Base-by-base conservation (phyloP, 768 basidiomycete genomes). In the Kwoniella newhampshirensis region DNA sequence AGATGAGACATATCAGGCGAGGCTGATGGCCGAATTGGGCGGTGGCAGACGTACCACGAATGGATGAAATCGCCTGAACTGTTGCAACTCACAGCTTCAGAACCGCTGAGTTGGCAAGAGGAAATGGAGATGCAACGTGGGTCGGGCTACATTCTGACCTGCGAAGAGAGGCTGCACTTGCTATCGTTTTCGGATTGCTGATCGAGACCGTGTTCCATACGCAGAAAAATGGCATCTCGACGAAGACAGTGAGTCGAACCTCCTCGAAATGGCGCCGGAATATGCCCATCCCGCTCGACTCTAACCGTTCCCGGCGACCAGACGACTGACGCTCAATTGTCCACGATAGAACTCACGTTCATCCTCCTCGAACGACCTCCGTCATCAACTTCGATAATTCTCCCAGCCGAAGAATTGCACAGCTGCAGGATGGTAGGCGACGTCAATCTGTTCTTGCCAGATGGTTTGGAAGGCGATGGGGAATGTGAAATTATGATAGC, bases 401-500 rank as follows among this genome's bases (percentile, higher is more conserved):
- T 74, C 8, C 18, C 30, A 0, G 55, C 49, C 26, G 70, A 46
- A 73, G 79, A 55, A 62, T 57, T 66, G 76, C 79, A 66, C 36
- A 25, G 75, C 71, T 68, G 80, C 57, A 82, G 81, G 9, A 92
- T 94, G 91, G 78, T 93, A 18, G 93, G 93, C 28, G 93, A 97
- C 71, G 91, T 91, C 32, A 96, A 96, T 74, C 77, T 96, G 25
- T 96, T 96, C 74, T 77, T 94, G 40, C 86, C 87, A 43, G 84
- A 85, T 43, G 63, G 79, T 77, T 82, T 83, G 53, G 44, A 50
- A n/a, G 70, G 52, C 13, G 86, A 91, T 60, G 88, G 84, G 2
- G 93, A 97, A 69, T 83, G 85, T 25, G 91, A 94, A 74, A 85
- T 94, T 58, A 97, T 94, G 92, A 87, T 94, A 59, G 91, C 91